A percentile compares a stretch with the other conserved stretches of the same genome.
phyloP scores from a whole-genome alignment of 2,329 filamentous ascomycete genomes.

The Alternaria sp. region DNA sequence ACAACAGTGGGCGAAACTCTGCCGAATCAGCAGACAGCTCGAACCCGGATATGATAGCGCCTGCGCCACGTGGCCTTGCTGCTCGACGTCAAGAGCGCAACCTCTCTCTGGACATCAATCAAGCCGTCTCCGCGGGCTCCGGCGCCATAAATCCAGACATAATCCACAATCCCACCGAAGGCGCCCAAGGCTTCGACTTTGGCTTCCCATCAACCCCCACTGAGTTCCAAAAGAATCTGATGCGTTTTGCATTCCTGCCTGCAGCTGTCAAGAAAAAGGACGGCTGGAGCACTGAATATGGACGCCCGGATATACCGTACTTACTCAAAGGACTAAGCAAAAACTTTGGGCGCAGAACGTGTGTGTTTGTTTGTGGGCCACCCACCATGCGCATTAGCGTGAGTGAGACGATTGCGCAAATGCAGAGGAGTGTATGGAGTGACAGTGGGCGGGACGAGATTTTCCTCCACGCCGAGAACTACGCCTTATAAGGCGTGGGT shows the following conservation, averaged over 20 bases:
- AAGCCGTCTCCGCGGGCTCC: conserved; percentile 45
- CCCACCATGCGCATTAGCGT: conserved; percentile 88
- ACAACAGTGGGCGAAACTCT: conserved; percentile 27
- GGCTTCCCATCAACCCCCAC: conserved; percentile 86
- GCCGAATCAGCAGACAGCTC: conserved; percentile 33
- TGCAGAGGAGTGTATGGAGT: conserved; percentile 86
- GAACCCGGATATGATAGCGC: conserved; percentile 39
- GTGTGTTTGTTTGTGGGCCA: conserved; percentile 93
- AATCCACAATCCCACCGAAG: conserved; percentile 29
- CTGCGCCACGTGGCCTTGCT: conserved; percentile 42
- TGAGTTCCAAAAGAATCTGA: conserved; percentile 86
- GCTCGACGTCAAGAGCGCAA: conserved; percentile 55
- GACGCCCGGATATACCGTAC: conserved; percentile 84
- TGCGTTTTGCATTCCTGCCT: conserved; percentile 86
- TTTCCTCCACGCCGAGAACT: conserved; percentile 94
- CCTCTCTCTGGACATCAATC: conserved; percentile 55
- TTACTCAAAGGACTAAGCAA: conserved; percentile 86
- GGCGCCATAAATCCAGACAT: conserved; percentile 57
- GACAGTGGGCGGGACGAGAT: conserved; percentile 85
- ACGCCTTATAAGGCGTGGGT: conserved; percentile 71
- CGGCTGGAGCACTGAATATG: conserved; percentile 93
- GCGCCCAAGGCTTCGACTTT: conserved; percentile 55
- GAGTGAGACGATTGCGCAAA: conserved; percentile 79
- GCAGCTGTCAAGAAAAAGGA: conserved; percentile 64
- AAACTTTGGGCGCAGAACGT: conserved; percentile 82